A percentile compares a stretch with the other conserved stretches of the same genome.
phyloP scores from a whole-genome alignment of 208 protist genomes.

The Naegleria gruberi region DNA sequence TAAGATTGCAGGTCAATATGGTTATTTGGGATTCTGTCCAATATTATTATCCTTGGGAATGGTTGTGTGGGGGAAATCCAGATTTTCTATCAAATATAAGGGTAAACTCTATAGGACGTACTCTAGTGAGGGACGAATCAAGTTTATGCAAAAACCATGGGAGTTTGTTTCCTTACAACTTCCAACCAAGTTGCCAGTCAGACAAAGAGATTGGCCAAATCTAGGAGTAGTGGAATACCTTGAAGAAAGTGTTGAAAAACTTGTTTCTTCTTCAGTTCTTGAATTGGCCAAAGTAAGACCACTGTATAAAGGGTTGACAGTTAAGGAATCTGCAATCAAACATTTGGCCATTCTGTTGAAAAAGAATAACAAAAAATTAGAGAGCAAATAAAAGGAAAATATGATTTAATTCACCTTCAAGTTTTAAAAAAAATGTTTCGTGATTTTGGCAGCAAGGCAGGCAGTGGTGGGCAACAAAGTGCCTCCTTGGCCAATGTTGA shows the following conservation, averaged over 20 bases:
- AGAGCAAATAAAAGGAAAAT: too few species aligned
- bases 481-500: neutral
- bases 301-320: neutral
- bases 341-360: neutral
- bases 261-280: neutral
- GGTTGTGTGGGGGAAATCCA: neutral
- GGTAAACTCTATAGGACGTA: neutral
- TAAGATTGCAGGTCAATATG: neutral
- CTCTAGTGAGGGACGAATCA: neutral
- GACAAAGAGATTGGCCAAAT: neutral
- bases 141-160: neutral
- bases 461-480: neutral
- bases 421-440: too few species aligned
- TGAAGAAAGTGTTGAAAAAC: neutral
- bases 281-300: neutral
- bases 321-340: neutral
- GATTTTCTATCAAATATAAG: neutral
- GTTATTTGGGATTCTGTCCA: neutral
- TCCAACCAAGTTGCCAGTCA: neutral
- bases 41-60: neutral
- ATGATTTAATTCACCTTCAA: too few species aligned
- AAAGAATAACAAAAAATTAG: neutral
- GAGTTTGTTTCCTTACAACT: neutral
- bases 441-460: constrained; percentile 15
- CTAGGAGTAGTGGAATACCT: neutral